phyloP scores from a whole-genome alignment of 768 basidiomycete species.

The Dictyophora rubrovolvata region DNA sequence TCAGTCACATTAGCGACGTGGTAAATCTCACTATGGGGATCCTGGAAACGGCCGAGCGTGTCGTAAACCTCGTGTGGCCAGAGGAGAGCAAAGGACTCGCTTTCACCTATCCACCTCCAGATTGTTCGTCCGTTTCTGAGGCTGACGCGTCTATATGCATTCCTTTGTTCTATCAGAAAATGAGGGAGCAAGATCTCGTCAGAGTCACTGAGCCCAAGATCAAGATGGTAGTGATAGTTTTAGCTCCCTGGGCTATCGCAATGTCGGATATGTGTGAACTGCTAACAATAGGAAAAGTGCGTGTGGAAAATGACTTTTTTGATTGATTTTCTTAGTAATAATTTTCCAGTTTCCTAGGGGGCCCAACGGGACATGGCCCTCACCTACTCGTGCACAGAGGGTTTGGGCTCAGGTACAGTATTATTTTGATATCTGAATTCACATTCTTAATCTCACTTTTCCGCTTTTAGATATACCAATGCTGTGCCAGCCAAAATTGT shows the following conservation, averaged over 20 bases:
- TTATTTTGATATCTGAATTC: not conserved
- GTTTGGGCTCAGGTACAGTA: conserved; percentile 4
- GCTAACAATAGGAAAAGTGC: not conserved
- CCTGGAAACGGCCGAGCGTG: not conserved
- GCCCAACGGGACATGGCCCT: not conserved
- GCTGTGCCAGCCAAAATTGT: conserved; percentile 25
- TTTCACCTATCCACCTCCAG: not conserved
- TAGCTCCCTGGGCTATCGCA: conserved; percentile 3
- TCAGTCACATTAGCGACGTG: not conserved
- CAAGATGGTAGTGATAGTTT: not conserved
- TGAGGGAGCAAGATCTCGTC: not conserved
- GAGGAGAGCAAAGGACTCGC: not conserved
- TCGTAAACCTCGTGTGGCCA: not conserved
- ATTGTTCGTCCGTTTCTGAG: not conserved
- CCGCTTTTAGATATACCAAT: conserved; percentile 18
- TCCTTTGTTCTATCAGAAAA: not conserved
- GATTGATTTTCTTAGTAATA: too few relatives aligned
- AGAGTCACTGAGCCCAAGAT: not conserved
- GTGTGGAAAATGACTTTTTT: not conserved
- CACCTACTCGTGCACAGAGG: not conserved
- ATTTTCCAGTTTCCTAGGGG: not conserved
- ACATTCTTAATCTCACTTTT: not conserved
- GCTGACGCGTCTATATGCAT: not conserved
- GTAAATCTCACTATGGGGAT: not conserved
- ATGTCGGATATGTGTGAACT: not conserved